Conservation (phyloP, 2,329 filamentous ascomycete species). For the Trichoderma guizhouense region DNA sequence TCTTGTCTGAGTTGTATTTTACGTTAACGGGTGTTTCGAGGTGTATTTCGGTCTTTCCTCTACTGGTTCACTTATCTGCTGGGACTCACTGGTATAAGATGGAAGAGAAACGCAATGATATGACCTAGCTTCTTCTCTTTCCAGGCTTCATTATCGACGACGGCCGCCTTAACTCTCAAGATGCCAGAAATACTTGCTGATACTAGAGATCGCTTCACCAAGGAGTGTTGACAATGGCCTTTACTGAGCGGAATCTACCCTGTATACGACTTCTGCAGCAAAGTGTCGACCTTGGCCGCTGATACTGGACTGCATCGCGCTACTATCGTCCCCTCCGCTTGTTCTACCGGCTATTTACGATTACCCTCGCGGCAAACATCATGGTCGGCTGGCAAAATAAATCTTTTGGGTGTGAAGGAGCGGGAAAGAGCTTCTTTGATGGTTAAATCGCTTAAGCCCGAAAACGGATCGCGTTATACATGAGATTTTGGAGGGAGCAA, state of each 20-base stretch:
- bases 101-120: not conserved
- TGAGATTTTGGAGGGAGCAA: not conserved
- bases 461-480: not conserved
- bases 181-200: not conserved
- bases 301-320: not conserved
- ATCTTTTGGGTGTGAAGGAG: not conserved
- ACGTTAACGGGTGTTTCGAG: not conserved
- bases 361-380: not conserved
- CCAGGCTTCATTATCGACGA: not conserved
- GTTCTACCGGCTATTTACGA: not conserved
- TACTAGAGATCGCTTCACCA: not conserved
- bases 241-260: not conserved
- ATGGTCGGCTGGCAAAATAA: not conserved
- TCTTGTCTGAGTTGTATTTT: accelerated
- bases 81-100: not conserved
- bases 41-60: not conserved
- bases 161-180: not conserved
- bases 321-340: not conserved
- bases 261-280: not conserved
- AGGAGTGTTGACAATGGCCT: not conserved
- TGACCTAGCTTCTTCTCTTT: not conserved
- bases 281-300: not conserved
- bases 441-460: not conserved
- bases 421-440: not conserved
- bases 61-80: not conserved